These are phyloP conservation scores for Microbotryum lychnidis-dioicae DNA, from an alignment of 1,284 basidiomycete genomes.

Conservation along the genomic window DNA sequence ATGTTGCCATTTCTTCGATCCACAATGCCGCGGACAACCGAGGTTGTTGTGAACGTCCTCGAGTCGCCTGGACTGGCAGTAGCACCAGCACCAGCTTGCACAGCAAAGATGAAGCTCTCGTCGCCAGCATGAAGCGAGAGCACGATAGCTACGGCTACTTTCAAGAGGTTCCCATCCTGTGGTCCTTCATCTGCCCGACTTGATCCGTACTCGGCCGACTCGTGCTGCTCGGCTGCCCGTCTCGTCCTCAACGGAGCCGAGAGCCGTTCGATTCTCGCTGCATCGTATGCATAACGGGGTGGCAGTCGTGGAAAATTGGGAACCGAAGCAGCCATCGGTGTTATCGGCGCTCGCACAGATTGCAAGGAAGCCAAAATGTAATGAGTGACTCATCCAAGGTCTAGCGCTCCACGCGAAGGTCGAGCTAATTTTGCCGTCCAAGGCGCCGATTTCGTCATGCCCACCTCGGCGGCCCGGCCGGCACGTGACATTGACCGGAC, in stretches of 20 bases:
- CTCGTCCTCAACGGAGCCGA: not conserved
- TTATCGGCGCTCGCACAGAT: too few species aligned
- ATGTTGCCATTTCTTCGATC: not conserved
- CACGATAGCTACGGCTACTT: conserved; percentile 7
- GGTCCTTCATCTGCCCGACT: too few species aligned
- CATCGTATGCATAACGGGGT: conserved; percentile 10
- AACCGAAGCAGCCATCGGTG: too few species aligned
- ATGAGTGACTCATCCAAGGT: too few species aligned
- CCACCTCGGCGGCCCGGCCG: too few species aligned
- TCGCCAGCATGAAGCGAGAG: conserved; percentile 21
- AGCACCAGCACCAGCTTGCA: not conserved
- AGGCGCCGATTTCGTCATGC: too few species aligned
- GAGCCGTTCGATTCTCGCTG: not conserved
- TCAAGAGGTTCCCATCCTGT: not conserved
- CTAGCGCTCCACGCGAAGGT: too few species aligned
- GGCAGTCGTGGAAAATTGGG: conserved; percentile 24
- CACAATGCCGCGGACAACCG: not conserved
- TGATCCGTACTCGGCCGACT: too few species aligned
- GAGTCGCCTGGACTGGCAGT: not conserved
- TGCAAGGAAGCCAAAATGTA: too few species aligned
- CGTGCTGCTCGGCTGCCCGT: too few species aligned
- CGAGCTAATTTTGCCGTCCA: too few species aligned
- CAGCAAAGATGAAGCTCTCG: conserved; percentile 8
- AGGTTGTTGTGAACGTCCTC: conserved; percentile 5
- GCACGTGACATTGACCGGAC: too few species aligned